Evolutionary conservation across 208 protist genomes (phyloP).

Genomic region (Leishmania mexicana): DNA sequence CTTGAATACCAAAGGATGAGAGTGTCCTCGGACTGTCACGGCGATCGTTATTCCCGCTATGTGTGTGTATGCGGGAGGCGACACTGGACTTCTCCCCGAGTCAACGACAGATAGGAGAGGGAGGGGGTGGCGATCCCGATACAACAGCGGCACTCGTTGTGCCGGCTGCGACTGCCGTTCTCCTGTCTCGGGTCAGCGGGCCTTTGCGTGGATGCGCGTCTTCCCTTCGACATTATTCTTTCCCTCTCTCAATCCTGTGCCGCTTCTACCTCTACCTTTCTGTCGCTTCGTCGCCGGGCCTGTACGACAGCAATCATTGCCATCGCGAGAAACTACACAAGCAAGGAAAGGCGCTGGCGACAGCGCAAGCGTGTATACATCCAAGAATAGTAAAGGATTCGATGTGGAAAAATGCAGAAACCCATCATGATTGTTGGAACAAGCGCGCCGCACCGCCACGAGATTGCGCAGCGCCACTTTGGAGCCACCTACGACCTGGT

Average conservation of each 20-base stretch:
- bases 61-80: too few species aligned
- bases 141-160: neutral
- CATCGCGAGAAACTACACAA: neutral
- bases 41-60: neutral
- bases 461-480: slow-evolving; percentile 49
- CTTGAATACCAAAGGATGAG: neutral
- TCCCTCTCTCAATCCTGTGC: neutral
- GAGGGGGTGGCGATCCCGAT: neutral
- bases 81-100: too few species aligned
- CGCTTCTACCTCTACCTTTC: neutral
- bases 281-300: neutral
- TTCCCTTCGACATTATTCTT: neutral
- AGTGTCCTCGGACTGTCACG: neutral
- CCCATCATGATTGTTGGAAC: slow-evolving; percentile 82
- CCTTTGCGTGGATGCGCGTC: neutral
- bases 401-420: slow-evolving; percentile 2
- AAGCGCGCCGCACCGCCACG: slow-evolving; percentile 50
- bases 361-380: neutral
- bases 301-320: neutral
- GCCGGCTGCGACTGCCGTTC: neutral
- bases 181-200: too few species aligned
- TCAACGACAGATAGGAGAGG: neutral
- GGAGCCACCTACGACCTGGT: slow-evolving; percentile 37
- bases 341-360: neutral
- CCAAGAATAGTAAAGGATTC: neutral